These are phyloP conservation scores for Hymenoscyphus linearis DNA, from an alignment of 2,329 filamentous ascomycete genomes.

Conservation along the genomic window DNA sequence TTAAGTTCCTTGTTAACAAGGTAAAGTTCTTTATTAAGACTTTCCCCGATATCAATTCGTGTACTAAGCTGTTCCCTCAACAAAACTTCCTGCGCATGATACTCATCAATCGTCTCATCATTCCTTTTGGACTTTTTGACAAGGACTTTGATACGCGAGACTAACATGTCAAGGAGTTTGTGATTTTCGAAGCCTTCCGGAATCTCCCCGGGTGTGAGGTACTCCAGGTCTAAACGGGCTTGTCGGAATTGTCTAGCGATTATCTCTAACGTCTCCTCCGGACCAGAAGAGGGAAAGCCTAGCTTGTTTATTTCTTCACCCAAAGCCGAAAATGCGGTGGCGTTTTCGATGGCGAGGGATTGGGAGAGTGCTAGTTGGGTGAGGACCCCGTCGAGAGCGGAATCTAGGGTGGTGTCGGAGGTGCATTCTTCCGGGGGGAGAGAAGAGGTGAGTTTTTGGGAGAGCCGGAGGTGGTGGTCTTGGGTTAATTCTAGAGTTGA, in stretches of 20 bases:
- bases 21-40: slow-evolving; percentile 39
- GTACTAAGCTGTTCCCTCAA: slow-evolving; percentile 52
- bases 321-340: slow-evolving; percentile 46
- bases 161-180: slow-evolving; percentile 50
- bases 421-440: slow-evolving; percentile 22
- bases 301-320: slow-evolving; percentile 42
- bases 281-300: slow-evolving; percentile 47
- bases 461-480: slow-evolving; percentile 25
- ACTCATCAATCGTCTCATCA: slow-evolving; percentile 54
- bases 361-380: slow-evolving; percentile 30
- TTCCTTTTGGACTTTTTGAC: slow-evolving; percentile 41
- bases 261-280: slow-evolving; percentile 35
- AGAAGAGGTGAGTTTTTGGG: slow-evolving; percentile 26
- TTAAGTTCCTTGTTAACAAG: slow-evolving; percentile 14
- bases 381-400: slow-evolving; percentile 29
- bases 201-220: slow-evolving; percentile 55
- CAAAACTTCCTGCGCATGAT: slow-evolving; percentile 50
- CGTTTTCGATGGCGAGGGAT: slow-evolving; percentile 27
- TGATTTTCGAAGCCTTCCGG: slow-evolving; percentile 42
- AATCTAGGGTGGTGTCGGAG: slow-evolving; percentile 26
- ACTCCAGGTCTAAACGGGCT: slow-evolving; percentile 57
- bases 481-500: slow-evolving; percentile 24
- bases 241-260: slow-evolving; percentile 47
- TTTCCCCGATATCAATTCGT: slow-evolving; percentile 47
- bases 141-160: slow-evolving; percentile 45